A percentile compares a stretch with the other conserved stretches of the same genome.
Evolutionary conservation across 176 grass and related monocot species (phyloP).

Genomic region (Ensete glaucum): DNA sequence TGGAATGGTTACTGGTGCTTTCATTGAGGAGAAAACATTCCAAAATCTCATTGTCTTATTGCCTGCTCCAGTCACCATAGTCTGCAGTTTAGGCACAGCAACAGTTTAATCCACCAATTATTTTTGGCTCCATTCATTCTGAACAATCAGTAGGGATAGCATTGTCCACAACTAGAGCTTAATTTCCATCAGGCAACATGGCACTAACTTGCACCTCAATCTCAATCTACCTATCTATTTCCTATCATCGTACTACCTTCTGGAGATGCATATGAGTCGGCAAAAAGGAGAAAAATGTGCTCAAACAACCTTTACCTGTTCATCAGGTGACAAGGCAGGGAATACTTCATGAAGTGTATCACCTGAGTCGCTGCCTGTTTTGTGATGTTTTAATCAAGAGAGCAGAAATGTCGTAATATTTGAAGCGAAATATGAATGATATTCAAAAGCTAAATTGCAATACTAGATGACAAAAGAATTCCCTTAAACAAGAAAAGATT

Average conservation of each 20-base stretch:
- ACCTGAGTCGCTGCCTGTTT: slow-evolving; percentile 70
- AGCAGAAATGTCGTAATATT: background rate
- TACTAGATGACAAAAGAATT: background rate
- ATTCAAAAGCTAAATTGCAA: background rate
- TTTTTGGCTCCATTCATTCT: background rate
- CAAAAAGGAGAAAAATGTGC: too few species aligned
- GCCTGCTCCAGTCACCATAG: slow-evolving; percentile 81
- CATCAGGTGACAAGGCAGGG: slow-evolving; percentile 82
- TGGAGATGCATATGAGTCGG: too few species aligned
- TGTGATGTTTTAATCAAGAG: background rate
- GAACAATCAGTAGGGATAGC: background rate
- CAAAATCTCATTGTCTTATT: slow-evolving; percentile 90
- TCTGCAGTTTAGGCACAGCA: slow-evolving; percentile 32
- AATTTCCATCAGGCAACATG: too few species aligned
- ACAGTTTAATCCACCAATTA: slow-evolving; percentile 4
- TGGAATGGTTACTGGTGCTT: slow-evolving; percentile 37
- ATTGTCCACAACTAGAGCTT: background rate
- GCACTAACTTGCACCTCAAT: too few species aligned
- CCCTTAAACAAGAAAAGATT: background rate
- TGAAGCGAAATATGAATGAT: background rate
- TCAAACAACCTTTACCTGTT: slow-evolving; percentile 43
- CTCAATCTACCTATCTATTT: too few species aligned
- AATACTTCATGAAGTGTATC: slow-evolving; percentile 87
- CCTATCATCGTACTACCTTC: too few species aligned
- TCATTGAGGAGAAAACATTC: slow-evolving; percentile 89